Percentiles rank a stretch among this genome's conserved stretches.
phyloP scores from a whole-genome alignment of 257 asterid genomes.

The Parsonsia alboflavescens region DNA sequence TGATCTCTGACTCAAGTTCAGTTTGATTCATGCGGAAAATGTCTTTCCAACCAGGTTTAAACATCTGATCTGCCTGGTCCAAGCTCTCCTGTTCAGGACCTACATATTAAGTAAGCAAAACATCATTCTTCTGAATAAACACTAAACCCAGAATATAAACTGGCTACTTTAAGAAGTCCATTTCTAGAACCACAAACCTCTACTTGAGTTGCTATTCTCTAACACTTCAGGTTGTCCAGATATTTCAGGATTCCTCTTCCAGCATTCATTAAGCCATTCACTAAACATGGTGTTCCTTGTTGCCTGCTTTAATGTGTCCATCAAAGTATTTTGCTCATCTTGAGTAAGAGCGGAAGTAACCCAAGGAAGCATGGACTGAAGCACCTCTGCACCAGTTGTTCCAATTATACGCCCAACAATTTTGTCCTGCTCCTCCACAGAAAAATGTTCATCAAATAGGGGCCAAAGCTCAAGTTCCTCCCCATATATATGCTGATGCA shows the following conservation, averaged over 20 bases:
- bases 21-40: constrained; percentile 52
- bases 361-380: constrained; percentile 53
- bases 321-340: constrained; percentile 46
- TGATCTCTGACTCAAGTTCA: constrained; percentile 49
- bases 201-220: constrained; percentile 14
- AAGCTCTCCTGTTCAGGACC: constrained; percentile 32
- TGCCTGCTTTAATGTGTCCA: constrained; percentile 46
- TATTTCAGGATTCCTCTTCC: constrained; percentile 33
- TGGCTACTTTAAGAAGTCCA: constrained; percentile 2
- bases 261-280: constrained; percentile 49
- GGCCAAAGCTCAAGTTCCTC: constrained; percentile 57
- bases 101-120: constrained; percentile 6
- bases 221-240: constrained; percentile 27
- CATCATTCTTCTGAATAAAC: background rate
- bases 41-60: constrained; percentile 51
- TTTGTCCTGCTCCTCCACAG: constrained; percentile 45
- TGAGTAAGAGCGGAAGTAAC: constrained; percentile 48
- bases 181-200: constrained; percentile 21
- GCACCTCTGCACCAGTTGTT: constrained; percentile 52
- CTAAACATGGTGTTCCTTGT: constrained; percentile 48
- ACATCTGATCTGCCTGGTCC: constrained; percentile 33
- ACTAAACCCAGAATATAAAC: constrained; percentile 7
- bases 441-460: constrained; percentile 36
- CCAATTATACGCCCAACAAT: constrained; percentile 50
- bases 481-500: constrained; percentile 43